Base-by-base conservation (phyloP, 2,329 filamentous ascomycete species). In the Penicillium sp. region DNA sequence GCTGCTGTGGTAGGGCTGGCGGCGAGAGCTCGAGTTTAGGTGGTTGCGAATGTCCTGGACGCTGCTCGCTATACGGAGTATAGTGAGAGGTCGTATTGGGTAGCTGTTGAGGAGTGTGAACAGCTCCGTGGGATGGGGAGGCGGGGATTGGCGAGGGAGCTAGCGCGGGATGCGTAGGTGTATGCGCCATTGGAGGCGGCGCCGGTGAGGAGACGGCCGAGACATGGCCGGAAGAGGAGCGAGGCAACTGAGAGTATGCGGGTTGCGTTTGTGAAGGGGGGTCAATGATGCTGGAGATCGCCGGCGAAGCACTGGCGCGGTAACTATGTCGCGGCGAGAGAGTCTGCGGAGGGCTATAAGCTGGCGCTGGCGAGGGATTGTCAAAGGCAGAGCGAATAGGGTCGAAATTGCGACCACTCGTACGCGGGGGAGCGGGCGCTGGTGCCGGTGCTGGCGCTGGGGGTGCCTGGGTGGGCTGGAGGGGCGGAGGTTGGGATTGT, bases 241-340 rank as follows among this genome's bases (percentile, higher is more conserved):
- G 74, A 9, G 69, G 64, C 3, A 70, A 70, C 17, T 65, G 60
- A 30, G 71, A 65, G 59, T 75, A 75, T n/a, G 72, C 55, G 2
- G 69, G 65, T 38, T 75, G 51, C 24, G 55, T 73, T 72, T 75
- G 73, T 35, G 75, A 69, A 64, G 69, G 76, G 73, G 89, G 90
- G 68, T 97, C 92, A 55, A 97, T 91, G 60, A 97, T 85, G 78
- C 92, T 96, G 6, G 92, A 90, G 68, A 97, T 97, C 2, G 94
- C 94, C 1, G 94, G 93, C 4, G 94, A 97, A 42, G 91, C 91
- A 74, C 91, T 94, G n/a, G 91, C 90, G 58, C 90, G 87, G 77
- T 90, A 79, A 22, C 72, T 69, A 80, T 65, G 83, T 73, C 77
- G 85, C 78, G 74, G 76, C 15, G 81, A 82, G 8, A 81, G 80